Evolutionary conservation across 441 rosid species (phyloP).

Genomic region (Mallotus repandus): DNA sequence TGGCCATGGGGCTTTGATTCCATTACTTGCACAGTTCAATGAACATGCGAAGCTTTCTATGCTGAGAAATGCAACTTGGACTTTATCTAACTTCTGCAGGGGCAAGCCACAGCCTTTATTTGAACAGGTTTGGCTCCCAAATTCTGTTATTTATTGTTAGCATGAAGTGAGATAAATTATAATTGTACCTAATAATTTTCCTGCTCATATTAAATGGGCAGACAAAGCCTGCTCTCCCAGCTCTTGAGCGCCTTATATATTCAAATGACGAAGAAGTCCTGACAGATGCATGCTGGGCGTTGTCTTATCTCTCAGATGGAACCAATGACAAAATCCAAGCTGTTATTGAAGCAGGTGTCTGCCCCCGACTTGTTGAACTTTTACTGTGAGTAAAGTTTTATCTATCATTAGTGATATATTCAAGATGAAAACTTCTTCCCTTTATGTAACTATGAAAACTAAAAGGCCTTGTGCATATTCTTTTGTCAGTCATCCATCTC

Average conservation of each 20-base stretch:
- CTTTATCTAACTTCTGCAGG: slow-evolving; percentile 76
- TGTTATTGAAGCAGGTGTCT: slow-evolving; percentile 65
- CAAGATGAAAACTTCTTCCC: background rate
- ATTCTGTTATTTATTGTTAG: background rate
- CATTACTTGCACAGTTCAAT: slow-evolving; percentile 61
- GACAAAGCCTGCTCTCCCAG: slow-evolving; percentile 55
- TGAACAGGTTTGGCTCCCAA: slow-evolving; percentile 53
- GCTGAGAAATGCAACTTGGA: slow-evolving; percentile 94
- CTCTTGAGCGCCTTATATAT: slow-evolving; percentile 58
- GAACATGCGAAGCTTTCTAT: slow-evolving; percentile 80
- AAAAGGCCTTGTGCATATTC: slow-evolving; percentile 10
- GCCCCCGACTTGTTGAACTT: slow-evolving; percentile 65
- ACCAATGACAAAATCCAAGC: slow-evolving; percentile 78
- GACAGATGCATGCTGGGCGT: slow-evolving; percentile 86
- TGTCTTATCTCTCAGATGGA: slow-evolving; percentile 84
- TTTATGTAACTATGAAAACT: background rate
- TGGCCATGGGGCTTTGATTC: slow-evolving; percentile 57
- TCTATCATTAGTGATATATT: background rate
- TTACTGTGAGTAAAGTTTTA: slow-evolving; percentile 43
- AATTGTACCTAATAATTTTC: slow-evolving; percentile 15
- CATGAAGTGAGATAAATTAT: background rate
- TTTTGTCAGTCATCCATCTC: slow-evolving; percentile 62
- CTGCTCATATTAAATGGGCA: slow-evolving; percentile 39
- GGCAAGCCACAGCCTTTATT: slow-evolving; percentile 86
- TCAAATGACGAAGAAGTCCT: slow-evolving; percentile 80